Evolutionary conservation across 176 grass and related monocot genomes (phyloP), one percentile per base, ranked within the genome.

Genomic region (Ensete glaucum): DNA sequence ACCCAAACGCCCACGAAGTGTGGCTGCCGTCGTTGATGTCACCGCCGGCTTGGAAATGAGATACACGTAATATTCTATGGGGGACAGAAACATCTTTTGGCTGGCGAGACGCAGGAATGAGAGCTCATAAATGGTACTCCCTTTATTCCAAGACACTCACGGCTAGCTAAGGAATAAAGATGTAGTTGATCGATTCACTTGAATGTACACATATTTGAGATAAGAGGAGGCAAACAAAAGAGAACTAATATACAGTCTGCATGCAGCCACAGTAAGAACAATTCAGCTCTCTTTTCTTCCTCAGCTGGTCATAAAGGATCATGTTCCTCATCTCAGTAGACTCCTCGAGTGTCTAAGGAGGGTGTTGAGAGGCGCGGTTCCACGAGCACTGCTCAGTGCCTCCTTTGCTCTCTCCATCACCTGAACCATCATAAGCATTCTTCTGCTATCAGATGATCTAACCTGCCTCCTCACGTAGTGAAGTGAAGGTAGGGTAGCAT

Each of bases 291-390:
- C 57, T 20, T 60, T 60, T 60, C 16, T 60, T 60, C 17, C 57
- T 21, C 19, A 1, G 14, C 19, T 60, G 54, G 12, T 15, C 6
- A 16, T 56, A 4, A 43, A 43, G 34, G 34, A 43, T 43, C 34
- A 1, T 43, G 34, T 58, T 62, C 19, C 71, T 79, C 72, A 79
- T 89, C 84, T 80, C 62, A 92, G 13, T 15, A 92, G 76, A 15
- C 82, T 50, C 77, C 84, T 86, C 0, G 90, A 89, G 76, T 89
- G 82, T 72, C 79, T 84, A 19, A 89, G 90, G 60, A 89, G 69
- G 74, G 83, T 89, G 76, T 82, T 83, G 63, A 92, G 85, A 1
- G 83, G 80, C 13, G 73, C 27, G 0, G 50, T 65, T 43, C 71
- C 59, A 15, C 60, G 65, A 52, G 64, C 50, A 9, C 68, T 1